Base-by-base conservation (phyloP, 1,139 yeast species). In the Kodamaea suecica region DNA sequence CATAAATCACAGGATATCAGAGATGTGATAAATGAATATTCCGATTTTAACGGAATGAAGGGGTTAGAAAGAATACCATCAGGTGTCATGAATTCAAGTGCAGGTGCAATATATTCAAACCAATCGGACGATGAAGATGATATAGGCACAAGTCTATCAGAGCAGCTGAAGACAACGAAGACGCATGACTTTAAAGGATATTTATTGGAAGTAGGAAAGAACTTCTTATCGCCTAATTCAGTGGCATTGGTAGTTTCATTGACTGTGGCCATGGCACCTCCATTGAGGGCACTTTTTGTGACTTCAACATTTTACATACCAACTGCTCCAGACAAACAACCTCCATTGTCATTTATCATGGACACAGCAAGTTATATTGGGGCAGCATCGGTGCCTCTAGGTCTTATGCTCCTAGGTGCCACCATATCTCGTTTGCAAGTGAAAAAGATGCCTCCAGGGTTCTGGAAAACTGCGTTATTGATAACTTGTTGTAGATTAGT, bases 331-430 rank as follows among this genome's bases (percentile, higher is more conserved):
- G 97, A 90, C 57, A 69, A 70, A 4, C 71, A 71, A 42, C 97
- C 97, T 0, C 87, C 95, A 1, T 66, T 90, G 31, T 84, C 88
- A 17, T 90, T 90, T 48, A 40, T 88, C 8, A 82, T 90, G 75
- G 96, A 90, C 53, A 78, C 80, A 43, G 69, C 92, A 1, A 55
- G 76, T 12, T 90, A 90, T 54, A 65, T 90, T 3, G 96, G 96
- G 1, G 79, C 79, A 2, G 96, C 96, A 0, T 78, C 87, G 21
- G 97, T 90, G 21, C 97, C 97, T 1, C 63, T 86, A 42, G 97
- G 97, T 2, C 67, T 90, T 40, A 55, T 85, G 33, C 55, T 90
- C 39, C 59, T 90, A 24, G 97, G 97, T 3, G 95, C 94, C 9
- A 86, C 96, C 3, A 76, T 90, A 30, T 81, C 95, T 0, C 64